Conservation (phyloP, 495 filamentous ascomycete species). For the Margaritispora aquatica region DNA sequence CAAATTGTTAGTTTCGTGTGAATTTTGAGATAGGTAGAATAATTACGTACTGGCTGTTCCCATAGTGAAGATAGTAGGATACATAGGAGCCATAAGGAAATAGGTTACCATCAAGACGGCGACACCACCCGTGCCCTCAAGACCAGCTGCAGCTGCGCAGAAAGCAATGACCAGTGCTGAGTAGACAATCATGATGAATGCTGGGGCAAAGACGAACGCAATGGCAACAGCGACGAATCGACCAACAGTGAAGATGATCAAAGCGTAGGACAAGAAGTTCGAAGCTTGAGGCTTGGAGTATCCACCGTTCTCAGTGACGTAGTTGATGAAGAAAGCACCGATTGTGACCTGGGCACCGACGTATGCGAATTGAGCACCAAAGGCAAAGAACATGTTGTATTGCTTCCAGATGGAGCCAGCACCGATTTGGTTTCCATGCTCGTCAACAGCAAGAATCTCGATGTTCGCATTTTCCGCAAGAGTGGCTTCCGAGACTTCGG, state of each 20-base stretch:
- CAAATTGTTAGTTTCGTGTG: background rate
- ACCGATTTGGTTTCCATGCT: constrained; percentile 13
- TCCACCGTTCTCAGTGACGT: constrained; percentile 45
- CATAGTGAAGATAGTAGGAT: constrained; percentile 65
- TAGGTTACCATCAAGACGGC: constrained; percentile 56
- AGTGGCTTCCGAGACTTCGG: constrained; percentile 43
- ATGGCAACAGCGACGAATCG: constrained; percentile 52
- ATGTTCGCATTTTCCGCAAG: constrained; percentile 11
- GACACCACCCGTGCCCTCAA: constrained; percentile 44
- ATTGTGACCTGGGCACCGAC: constrained; percentile 61
- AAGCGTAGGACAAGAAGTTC: constrained; percentile 57
- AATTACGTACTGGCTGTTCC: constrained; percentile 43
- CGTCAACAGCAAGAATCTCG: constrained; percentile 8
- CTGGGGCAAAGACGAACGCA: constrained; percentile 42
- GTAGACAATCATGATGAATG: constrained; percentile 41
- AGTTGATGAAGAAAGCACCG: constrained; percentile 55
- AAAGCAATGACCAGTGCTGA: constrained; percentile 50
- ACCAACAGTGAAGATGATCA: constrained; percentile 59
- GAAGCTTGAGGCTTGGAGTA: constrained; percentile 38
- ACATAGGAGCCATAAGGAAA: constrained; percentile 63
- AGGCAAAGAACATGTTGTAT: constrained; percentile 60
- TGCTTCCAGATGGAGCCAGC: constrained; percentile 51
- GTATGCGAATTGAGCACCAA: constrained; percentile 63
- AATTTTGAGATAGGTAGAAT: background rate
- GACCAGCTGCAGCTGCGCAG: constrained; percentile 45